Evolutionary conservation across 179 eudicot species (phyloP).

Genomic region (Carnegiea gigantea): DNA sequence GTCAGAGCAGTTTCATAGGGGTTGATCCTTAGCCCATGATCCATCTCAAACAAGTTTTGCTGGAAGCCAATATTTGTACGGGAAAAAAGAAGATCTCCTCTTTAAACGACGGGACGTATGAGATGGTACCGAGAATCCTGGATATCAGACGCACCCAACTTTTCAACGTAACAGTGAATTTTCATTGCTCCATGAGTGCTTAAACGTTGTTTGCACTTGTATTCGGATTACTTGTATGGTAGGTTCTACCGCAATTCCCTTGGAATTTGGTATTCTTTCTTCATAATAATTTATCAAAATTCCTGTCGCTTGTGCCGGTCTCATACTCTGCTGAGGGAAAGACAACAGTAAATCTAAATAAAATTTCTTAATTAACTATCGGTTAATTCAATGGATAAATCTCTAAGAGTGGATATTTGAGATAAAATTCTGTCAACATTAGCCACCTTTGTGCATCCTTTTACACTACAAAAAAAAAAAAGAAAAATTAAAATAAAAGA

Average conservation of each 20-base stretch:
- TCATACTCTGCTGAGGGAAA: no score
- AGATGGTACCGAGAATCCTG: background rate
- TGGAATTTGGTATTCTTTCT: background rate
- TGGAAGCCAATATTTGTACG: constrained; percentile 14
- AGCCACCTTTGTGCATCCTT: no score
- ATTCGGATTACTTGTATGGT: background rate
- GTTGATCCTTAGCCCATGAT: constrained; percentile 17
- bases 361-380: no score
- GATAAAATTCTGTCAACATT: no score
- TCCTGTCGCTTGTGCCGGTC: background rate
- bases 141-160: background rate
- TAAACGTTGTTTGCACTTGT: background rate
- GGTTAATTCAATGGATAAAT: no score
- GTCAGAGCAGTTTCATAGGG: constrained; percentile 12
- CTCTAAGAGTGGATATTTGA: no score
- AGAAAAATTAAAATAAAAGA: no score
- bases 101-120: background rate
- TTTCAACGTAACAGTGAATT: background rate
- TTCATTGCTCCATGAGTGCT: background rate
- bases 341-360: no score
- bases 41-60: constrained; percentile 16
- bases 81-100: background rate
- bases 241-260: background rate
- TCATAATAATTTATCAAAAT: background rate
- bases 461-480: no score